A percentile compares a stretch with the other conserved stretches of the same genome.
phyloP scores from a whole-genome alignment of 2,329 filamentous ascomycete genomes.

The Neonectria neomacrospora region DNA sequence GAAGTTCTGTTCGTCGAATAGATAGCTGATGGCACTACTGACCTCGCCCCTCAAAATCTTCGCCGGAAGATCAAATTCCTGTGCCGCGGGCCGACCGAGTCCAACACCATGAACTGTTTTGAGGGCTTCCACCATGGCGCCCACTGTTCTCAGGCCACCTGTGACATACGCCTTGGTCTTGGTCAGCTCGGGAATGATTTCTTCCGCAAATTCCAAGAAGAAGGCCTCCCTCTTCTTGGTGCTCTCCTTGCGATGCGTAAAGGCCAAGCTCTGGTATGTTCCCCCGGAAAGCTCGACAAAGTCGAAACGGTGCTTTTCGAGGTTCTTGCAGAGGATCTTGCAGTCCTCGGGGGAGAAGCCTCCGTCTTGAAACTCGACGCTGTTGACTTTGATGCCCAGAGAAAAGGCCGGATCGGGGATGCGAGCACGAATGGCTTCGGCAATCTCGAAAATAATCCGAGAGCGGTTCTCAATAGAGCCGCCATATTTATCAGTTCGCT shows the following conservation, averaged over 20 bases:
- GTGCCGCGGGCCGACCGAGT: conserved; percentile 54
- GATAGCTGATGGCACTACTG: background rate
- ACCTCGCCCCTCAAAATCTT: conserved; percentile 42
- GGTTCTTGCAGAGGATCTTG: conserved; percentile 55
- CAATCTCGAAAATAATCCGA: conserved; percentile 58
- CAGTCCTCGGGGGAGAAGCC: conserved; percentile 64
- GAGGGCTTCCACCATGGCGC: background rate
- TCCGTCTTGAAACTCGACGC: conserved; percentile 64
- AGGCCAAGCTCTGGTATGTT: conserved; percentile 65
- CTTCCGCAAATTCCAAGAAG: conserved; percentile 69
- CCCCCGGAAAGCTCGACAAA: conserved; percentile 71
- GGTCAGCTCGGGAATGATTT: conserved; percentile 58
- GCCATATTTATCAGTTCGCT: conserved; percentile 63
- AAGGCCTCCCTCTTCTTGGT: conserved; percentile 67
- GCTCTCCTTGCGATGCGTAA: conserved; percentile 62
- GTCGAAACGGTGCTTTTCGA: conserved; percentile 62
- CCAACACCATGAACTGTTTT: conserved; percentile 66
- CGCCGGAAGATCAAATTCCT: conserved; percentile 45
- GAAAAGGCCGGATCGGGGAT: conserved; percentile 51
- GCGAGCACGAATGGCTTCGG: conserved; percentile 46
- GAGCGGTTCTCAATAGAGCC: conserved; percentile 56
- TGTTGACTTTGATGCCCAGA: conserved; percentile 67
- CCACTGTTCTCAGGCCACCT: conserved; percentile 65
- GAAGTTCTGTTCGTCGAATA: background rate
- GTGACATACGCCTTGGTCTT: conserved; percentile 62